Percentiles rank a stretch among this genome's conserved stretches.
Evolutionary conservation across 2,329 filamentous ascomycete genomes (phyloP).

Genomic region (Fusarium sp.): DNA sequence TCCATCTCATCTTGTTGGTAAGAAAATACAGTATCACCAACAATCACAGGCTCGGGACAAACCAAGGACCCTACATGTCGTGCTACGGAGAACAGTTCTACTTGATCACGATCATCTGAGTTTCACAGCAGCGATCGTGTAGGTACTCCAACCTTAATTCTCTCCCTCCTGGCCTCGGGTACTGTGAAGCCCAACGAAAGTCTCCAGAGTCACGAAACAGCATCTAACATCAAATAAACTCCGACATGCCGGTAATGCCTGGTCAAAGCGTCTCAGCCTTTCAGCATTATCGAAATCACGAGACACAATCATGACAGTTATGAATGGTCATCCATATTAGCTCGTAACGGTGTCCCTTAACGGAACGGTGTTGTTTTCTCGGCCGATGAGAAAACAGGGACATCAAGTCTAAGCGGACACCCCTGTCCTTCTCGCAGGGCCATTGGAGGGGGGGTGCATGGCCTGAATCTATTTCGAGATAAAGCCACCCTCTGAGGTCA

Average conservation of each 20-base stretch:
- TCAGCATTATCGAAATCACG: constrained; percentile 35
- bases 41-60: neutral
- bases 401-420: constrained; percentile 16
- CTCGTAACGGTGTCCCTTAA: constrained; percentile 33
- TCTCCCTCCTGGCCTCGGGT: neutral
- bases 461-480: constrained; percentile 23
- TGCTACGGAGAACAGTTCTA: neutral
- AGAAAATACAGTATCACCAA: neutral
- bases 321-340: constrained; percentile 16
- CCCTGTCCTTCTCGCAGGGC: constrained; percentile 1
- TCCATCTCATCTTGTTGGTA: neutral
- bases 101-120: neutral
- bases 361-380: constrained; percentile 43
- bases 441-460: neutral
- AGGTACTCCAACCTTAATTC: neutral
- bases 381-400: constrained; percentile 39
- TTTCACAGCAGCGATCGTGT: neutral
- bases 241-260: constrained; percentile 12
- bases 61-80: neutral
- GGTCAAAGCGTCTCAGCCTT: constrained; percentile 28
- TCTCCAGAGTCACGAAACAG: neutral
- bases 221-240: neutral
- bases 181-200: neutral
- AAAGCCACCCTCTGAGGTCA: constrained; percentile 29
- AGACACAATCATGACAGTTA: constrained; percentile 24